Evolutionary conservation across 129 eudicot species (phyloP).

Genomic region (Chrysanthemum lavandulifolium): DNA sequence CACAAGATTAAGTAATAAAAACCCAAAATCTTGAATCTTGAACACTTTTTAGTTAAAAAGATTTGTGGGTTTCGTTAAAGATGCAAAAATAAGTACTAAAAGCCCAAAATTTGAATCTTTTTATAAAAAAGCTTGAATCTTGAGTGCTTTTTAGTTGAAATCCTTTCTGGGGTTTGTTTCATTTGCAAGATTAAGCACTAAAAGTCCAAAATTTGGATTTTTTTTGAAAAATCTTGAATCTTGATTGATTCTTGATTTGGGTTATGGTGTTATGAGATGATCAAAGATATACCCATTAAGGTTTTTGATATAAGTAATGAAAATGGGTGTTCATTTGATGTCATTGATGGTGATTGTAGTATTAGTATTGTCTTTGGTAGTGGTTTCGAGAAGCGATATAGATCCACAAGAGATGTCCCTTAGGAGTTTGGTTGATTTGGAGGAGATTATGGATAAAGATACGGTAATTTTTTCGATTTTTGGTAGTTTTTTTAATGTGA

Average conservation of each 20-base stretch:
- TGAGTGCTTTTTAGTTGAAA: not conserved
- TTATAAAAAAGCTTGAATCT: not conserved
- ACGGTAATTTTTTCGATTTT: slow-evolving; percentile 21
- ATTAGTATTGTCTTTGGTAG: slow-evolving; percentile 21
- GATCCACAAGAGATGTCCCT: slow-evolving; percentile 13
- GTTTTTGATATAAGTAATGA: not conserved
- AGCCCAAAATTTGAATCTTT: no score
- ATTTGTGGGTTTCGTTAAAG: no score
- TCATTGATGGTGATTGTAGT: slow-evolving; percentile 8
- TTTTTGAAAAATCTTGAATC: not conserved
- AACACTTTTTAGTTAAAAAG: no score
- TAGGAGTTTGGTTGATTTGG: slow-evolving; percentile 20
- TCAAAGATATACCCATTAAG: slow-evolving; percentile 20
- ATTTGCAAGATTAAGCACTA: slow-evolving; percentile 11
- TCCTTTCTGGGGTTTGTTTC: slow-evolving; percentile 1
- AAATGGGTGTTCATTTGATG: slow-evolving; percentile 30
- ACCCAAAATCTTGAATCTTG: no score
- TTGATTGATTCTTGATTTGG: not conserved
- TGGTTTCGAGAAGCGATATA: slow-evolving; percentile 20
- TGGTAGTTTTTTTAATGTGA: not conserved
- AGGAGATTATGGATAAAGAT: slow-evolving; percentile 26
- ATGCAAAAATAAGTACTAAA: no score
- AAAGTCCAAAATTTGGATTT: slow-evolving; percentile 1
- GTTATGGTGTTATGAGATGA: slow-evolving; percentile 35
- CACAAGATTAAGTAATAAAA: no score